Evolutionary conservation across 257 asterid species (phyloP).

Genomic region (Orobanche coerulescens): DNA sequence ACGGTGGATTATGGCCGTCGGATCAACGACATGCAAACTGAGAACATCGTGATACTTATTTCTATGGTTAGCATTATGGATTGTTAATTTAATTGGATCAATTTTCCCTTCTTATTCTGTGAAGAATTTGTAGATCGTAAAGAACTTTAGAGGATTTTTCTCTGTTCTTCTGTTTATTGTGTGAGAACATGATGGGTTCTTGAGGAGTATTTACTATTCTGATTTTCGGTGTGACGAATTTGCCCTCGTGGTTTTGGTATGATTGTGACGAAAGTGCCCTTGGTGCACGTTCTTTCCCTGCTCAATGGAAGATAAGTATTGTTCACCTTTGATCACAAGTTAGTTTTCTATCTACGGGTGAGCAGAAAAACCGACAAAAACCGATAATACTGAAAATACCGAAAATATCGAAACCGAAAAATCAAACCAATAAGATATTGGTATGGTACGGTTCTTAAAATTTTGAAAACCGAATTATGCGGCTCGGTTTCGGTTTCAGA

Average conservation of each 20-base stretch:
- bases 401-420: too few relatives aligned
- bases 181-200: constrained; percentile 23
- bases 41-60: constrained; percentile 11
- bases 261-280: constrained; percentile 26
- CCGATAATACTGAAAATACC: too few relatives aligned
- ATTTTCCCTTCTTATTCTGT: not conserved
- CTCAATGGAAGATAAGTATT: too few relatives aligned
- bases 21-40: constrained; percentile 17
- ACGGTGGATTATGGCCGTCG: constrained; percentile 16
- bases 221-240: constrained; percentile 22
- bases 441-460: too few relatives aligned
- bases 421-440: too few relatives aligned
- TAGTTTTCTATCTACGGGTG: too few relatives aligned
- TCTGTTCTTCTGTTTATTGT: not conserved
- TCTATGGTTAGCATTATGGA: constrained; percentile 6
- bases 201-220: constrained; percentile 30
- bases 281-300: too few relatives aligned
- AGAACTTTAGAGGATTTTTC: not conserved
- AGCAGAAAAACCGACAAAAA: too few relatives aligned
- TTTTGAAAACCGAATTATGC: too few relatives aligned
- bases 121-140: constrained; percentile 18
- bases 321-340: too few relatives aligned
- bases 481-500: too few relatives aligned
- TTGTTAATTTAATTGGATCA: not conserved
- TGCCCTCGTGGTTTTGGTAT: constrained; percentile 25